A percentile compares a stretch with the other conserved stretches of the same genome.
Conservation (phyloP, 805 yeast genomes). For the fission yeast (Schizosaccharomyces pombe) region DNA sequence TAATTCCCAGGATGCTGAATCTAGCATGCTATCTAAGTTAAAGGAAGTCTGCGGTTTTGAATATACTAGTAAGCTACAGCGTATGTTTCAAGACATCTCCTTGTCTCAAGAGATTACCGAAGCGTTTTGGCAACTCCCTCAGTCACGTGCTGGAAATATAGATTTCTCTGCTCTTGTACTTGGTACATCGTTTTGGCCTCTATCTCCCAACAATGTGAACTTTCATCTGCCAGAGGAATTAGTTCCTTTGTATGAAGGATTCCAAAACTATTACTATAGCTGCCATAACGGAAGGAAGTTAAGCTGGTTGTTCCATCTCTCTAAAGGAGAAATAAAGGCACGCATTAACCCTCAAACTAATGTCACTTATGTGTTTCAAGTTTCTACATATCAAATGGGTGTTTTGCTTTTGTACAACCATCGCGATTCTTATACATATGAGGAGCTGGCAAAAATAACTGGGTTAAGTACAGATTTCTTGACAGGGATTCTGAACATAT, state of each 20-base stretch:
- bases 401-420: conserved; percentile 68
- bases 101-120: conserved; percentile 53
- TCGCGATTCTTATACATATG: conserved; percentile 31
- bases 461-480: conserved; percentile 42
- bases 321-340: conserved; percentile 77
- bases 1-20: conserved; percentile 66
- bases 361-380: conserved; percentile 32
- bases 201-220: conserved; percentile 20
- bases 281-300: conserved; percentile 73
- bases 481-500: conserved; percentile 55
- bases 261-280: conserved; percentile 42
- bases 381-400: conserved; percentile 69
- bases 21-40: conserved; percentile 56
- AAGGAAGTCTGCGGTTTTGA: conserved; percentile 79
- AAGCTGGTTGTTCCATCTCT: conserved; percentile 89
- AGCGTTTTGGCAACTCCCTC: conserved; percentile 25
- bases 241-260: conserved; percentile 35
- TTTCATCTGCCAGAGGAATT: conserved; percentile 49
- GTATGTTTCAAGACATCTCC: conserved; percentile 87
- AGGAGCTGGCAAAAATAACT: conserved; percentile 40
- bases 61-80: conserved; percentile 77
- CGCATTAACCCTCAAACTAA: conserved; percentile 64
- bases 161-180: conserved; percentile 56
- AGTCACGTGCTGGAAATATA: conserved; percentile 12
- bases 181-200: conserved; percentile 82